Base-by-base conservation (phyloP, 148 eudicot genomes). In the Amaranthus cruentus region DNA sequence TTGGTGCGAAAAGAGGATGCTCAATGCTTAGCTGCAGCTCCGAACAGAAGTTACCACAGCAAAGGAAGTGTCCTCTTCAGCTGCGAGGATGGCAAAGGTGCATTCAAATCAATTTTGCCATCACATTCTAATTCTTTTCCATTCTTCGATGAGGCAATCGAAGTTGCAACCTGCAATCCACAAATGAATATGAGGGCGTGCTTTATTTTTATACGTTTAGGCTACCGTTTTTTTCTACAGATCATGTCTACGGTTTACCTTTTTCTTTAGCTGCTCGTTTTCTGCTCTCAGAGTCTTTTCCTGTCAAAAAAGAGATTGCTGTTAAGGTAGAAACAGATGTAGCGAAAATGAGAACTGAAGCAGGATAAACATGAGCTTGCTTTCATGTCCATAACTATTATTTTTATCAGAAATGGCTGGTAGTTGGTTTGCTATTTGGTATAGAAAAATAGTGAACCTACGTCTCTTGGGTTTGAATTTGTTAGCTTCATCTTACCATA, bases 221-320 rank as follows among this genome's bases (percentile, higher is more conserved):
- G 56, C 11, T n/a, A 67, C 38, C 15, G 47, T 44, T 58, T 18
- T 61, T 4, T 21, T 28, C 38, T 10, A 43, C 21, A 42, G 21
- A 69, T 60, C 38, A 28, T 28, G 38, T 28, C 38, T 28, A 28
- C 38, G 38, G 7, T 62, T 53, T 57, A 80, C 82, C 79, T 80
- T 73, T 50, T 71, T 51, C 53, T 66, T 71, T 57, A 80, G 69
- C 76, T 71, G 14, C 58, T 71, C 82, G 54, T 80, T 80, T 38
- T 80, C 79, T 68, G 59, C 57, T 54, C 18, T 71, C 62, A 80
- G 71, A 48, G 8, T 59, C 51, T 7, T 72, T 49, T 80, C 79
- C 82, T 80, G 76, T 75, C 50, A 6, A 62, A 66, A 58, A 0
- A 53, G 63, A 5, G 51, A 52, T 15, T 11, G 50, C 0, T 5